A percentile compares a stretch with the other conserved stretches of the same genome.
Evolutionary conservation across 2,329 filamentous ascomycete species (phyloP).

Genomic region (Zymoseptoria passerinii): DNA sequence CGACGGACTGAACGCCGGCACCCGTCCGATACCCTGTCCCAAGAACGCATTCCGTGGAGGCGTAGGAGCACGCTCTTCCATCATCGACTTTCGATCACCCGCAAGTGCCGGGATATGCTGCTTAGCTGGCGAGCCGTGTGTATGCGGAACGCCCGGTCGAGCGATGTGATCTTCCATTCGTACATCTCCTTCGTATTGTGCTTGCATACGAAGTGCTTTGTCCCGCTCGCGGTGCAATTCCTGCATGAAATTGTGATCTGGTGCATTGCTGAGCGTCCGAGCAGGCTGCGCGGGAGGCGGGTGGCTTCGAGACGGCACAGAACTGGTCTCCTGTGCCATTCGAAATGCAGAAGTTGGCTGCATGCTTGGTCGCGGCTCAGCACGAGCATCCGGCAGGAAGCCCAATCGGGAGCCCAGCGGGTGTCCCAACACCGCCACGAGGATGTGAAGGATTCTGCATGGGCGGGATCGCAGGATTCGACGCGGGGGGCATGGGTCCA

Average conservation of each 20-base stretch:
- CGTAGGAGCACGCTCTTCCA: constrained; percentile 26
- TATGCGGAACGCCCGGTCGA: constrained; percentile 10
- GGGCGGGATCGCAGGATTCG: constrained; percentile 17
- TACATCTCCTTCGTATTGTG: constrained; percentile 19
- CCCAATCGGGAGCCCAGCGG: constrained; percentile 25
- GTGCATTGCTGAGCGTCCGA: constrained; percentile 7
- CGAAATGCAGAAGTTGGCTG: constrained; percentile 12
- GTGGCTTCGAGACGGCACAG: constrained; percentile 17
- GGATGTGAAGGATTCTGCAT: constrained; percentile 20
- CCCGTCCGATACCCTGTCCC: constrained; percentile 10
- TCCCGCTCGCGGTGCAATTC: constrained; percentile 27
- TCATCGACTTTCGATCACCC: constrained; percentile 20
- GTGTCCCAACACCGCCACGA: constrained; percentile 18
- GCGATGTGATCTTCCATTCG: constrained; percentile 20
- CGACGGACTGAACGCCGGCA: constrained; percentile 6
- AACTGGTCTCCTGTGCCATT: constrained; percentile 14
- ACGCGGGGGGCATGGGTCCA: constrained; percentile 18
- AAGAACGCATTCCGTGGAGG: constrained; percentile 19
- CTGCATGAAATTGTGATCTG: constrained; percentile 20
- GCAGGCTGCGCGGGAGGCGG: constrained; percentile 12
- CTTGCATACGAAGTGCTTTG: constrained; percentile 25
- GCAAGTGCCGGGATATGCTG: constrained; percentile 16
- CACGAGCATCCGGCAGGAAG: constrained; percentile 25
- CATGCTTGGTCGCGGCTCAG: constrained; percentile 22
- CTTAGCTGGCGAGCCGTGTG: constrained; percentile 24